These are phyloP conservation scores for Malassezia nana DNA, from an alignment of 1,284 basidiomycete genomes.

Conservation along the genomic window DNA sequence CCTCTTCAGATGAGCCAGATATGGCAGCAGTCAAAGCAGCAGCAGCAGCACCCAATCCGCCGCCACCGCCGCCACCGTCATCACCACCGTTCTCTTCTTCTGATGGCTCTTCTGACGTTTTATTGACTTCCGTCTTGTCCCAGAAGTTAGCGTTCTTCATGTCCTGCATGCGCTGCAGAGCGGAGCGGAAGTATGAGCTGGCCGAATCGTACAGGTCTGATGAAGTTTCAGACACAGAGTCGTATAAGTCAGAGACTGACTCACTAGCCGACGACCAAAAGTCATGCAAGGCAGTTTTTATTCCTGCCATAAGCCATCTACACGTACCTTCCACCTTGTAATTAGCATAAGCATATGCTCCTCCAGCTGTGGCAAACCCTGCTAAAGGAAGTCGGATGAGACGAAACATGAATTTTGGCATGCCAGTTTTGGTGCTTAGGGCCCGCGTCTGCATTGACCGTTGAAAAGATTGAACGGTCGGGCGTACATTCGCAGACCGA, in stretches of 20 bases:
- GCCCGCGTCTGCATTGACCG: constrained; percentile 39
- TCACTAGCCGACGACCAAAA: neutral
- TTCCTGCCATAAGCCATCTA: neutral
- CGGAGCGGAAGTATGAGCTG: neutral
- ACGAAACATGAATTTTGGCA: constrained; percentile 36
- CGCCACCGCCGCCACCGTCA: constrained; percentile 5
- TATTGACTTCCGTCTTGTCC: neutral
- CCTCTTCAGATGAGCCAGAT: constrained; percentile 5
- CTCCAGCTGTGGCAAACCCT: constrained; percentile 35
- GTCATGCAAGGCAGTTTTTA: neutral
- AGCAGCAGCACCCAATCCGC: constrained; percentile 22
- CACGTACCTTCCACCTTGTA: constrained; percentile 39
- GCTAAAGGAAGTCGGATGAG: constrained; percentile 36
- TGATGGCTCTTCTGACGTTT: constrained; percentile 2
- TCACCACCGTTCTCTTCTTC: constrained; percentile 1
- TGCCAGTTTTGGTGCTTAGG: constrained; percentile 35
- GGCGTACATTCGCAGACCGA: neutral
- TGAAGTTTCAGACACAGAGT: constrained; percentile 25
- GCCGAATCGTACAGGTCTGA: constrained; percentile 22
- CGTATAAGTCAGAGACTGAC: constrained; percentile 19
- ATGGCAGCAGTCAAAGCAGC: constrained; percentile 16
- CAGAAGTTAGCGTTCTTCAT: neutral
- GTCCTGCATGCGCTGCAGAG: constrained; percentile 2
- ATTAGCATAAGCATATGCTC: constrained; percentile 41
- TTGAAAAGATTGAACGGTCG: neutral